A percentile compares a stretch with the other conserved stretches of the same genome.
phyloP scores from a whole-genome alignment of 2,329 filamentous ascomycete species.

The Fusarium torreyae region DNA sequence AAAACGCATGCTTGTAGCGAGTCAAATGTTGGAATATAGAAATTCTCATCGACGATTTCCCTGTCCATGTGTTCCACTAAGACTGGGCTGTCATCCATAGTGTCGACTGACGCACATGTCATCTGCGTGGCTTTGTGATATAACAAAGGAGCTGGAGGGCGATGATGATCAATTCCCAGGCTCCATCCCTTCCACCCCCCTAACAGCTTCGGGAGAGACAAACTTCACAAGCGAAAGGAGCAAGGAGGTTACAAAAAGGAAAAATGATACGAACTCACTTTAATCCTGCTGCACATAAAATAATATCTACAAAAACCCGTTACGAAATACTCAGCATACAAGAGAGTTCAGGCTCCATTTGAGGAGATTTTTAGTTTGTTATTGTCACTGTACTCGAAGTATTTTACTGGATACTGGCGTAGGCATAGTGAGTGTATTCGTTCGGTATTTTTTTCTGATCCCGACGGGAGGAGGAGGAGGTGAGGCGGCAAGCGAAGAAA shows the following conservation, averaged over 20 bases:
- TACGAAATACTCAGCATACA: no score
- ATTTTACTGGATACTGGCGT: no score
- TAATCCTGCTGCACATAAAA: no score
- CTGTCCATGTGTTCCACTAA: constrained; percentile 20
- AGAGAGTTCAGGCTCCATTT: no score
- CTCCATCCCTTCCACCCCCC: constrained; percentile 21
- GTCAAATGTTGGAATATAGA: constrained; percentile 15
- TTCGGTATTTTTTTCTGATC: no score
- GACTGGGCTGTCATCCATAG: constrained; percentile 20
- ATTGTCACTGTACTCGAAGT: no score
- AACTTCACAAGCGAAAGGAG: constrained; percentile 33
- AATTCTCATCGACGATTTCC: constrained; percentile 19
- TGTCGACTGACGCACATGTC: constrained; percentile 41
- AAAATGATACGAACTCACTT: no score
- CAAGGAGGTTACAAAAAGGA: not conserved
- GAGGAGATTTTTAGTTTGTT: no score
- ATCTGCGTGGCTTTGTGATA: constrained; percentile 29
- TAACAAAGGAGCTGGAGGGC: constrained; percentile 4
- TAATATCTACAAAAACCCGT: no score
- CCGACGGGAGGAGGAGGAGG: constrained; percentile 8
- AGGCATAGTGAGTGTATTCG: no score
- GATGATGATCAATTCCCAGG: constrained; percentile 34
- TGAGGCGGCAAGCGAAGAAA: not conserved
- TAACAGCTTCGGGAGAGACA: constrained; percentile 35
- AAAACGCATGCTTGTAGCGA: constrained; percentile 8